phyloP scores from a whole-genome alignment of 495 filamentous ascomycete genomes.

The Penicillium ochrochloron region DNA sequence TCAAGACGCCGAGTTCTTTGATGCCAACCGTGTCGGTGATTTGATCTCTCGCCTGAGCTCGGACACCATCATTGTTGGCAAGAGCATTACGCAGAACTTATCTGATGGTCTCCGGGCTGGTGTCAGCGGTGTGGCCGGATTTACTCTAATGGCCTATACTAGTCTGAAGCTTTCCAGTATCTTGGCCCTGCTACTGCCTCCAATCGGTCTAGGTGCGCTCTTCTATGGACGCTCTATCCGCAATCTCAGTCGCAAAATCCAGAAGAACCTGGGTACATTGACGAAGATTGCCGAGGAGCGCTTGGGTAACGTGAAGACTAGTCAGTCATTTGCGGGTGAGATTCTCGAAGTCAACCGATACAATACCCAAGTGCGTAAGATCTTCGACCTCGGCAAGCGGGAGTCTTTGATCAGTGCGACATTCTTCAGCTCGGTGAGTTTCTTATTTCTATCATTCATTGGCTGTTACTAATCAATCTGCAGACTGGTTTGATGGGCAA shows the following conservation, averaged over 20 bases:
- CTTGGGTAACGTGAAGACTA: slow-evolving; percentile 91
- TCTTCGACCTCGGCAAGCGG: slow-evolving; percentile 82
- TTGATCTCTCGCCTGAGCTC: slow-evolving; percentile 93
- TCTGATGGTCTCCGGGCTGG: slow-evolving; percentile 89
- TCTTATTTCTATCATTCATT: background rate
- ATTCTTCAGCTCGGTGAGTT: slow-evolving; percentile 77
- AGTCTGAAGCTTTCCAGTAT: slow-evolving; percentile 89
- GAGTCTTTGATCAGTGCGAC: slow-evolving; percentile 88
- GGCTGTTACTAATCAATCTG: slow-evolving; percentile 28
- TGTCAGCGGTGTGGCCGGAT: slow-evolving; percentile 86
- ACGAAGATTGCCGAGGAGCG: slow-evolving; percentile 98
- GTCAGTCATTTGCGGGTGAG: slow-evolving; percentile 94
- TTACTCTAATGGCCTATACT: slow-evolving; percentile 89
- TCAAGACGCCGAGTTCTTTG: slow-evolving; percentile 98
- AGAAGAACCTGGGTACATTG: slow-evolving; percentile 86
- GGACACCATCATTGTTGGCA: slow-evolving; percentile 96
- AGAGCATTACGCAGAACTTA: slow-evolving; percentile 96
- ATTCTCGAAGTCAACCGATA: slow-evolving; percentile 87
- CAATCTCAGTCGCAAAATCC: slow-evolving; percentile 85
- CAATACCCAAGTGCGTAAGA: slow-evolving; percentile 87
- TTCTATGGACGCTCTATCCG: slow-evolving; percentile 87
- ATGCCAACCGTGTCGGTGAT: slow-evolving; percentile 95
- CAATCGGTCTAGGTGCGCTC: slow-evolving; percentile 88
- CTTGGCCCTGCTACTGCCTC: slow-evolving; percentile 84
- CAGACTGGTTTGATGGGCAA: slow-evolving; percentile 87